Conservation (phyloP, 2,329 filamentous ascomycete genomes). For the Epichloe sylvatica region DNA sequence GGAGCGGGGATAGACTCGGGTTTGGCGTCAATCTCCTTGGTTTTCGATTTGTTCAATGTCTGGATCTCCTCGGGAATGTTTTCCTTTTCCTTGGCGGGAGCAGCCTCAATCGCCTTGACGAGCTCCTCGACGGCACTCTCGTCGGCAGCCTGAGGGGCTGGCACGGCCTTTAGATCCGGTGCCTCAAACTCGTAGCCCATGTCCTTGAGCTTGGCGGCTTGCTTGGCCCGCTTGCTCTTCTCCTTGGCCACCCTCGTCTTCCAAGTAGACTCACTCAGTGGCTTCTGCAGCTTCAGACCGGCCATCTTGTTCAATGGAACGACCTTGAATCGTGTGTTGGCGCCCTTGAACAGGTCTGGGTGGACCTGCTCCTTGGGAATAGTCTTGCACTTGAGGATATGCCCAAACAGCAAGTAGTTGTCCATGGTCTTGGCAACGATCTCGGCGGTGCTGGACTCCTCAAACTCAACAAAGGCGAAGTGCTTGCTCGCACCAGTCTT, state of each 20-base stretch:
- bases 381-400: constrained; percentile 77
- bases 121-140: constrained; percentile 20
- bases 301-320: constrained; percentile 81
- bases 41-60: constrained; percentile 8
- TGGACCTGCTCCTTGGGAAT: constrained; percentile 67
- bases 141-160: constrained; percentile 24
- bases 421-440: constrained; percentile 95
- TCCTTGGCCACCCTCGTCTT: constrained; percentile 59
- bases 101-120: constrained; percentile 23
- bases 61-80: constrained; percentile 11
- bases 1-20: constrained; percentile 7
- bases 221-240: constrained; percentile 51
- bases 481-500: constrained; percentile 85
- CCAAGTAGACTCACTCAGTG: constrained; percentile 65
- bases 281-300: constrained; percentile 58
- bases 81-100: constrained; percentile 15
- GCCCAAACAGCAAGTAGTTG: constrained; percentile 90
- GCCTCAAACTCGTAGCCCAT: constrained; percentile 74
- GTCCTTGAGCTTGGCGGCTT: constrained; percentile 61
- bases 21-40: constrained; percentile 9
- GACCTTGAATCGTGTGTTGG: constrained; percentile 77
- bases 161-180: constrained; percentile 50
- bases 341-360: constrained; percentile 73
- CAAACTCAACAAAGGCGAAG: constrained; percentile 89
- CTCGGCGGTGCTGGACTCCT: constrained; percentile 60